These are phyloP conservation scores for Zygoascus biomembranicola DNA, from an alignment of 805 yeast species.

Conservation along the genomic window DNA sequence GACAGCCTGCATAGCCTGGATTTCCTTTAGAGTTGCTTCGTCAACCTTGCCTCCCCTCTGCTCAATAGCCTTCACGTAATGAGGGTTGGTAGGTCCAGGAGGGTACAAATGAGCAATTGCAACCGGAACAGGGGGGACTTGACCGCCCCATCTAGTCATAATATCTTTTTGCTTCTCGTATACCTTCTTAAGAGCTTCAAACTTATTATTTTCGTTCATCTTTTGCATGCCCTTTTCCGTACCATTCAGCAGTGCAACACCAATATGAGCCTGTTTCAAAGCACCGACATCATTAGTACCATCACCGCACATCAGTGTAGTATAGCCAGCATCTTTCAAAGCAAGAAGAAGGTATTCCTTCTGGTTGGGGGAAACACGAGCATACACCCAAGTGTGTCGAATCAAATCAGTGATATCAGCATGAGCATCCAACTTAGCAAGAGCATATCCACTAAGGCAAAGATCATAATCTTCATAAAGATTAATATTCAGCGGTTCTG, in stretches of 20 bases:
- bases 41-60: slow-evolving; percentile 72
- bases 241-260: slow-evolving; percentile 96
- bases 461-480: slow-evolving; percentile 66
- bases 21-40: slow-evolving; percentile 38
- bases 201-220: slow-evolving; percentile 69
- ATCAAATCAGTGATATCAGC: slow-evolving; percentile 63
- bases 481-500: slow-evolving; percentile 45
- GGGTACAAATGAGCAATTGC: slow-evolving; percentile 97
- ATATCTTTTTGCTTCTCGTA: slow-evolving; percentile 80
- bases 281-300: slow-evolving; percentile 99
- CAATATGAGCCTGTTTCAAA: slow-evolving; percentile 94
- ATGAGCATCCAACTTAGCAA: slow-evolving; percentile 57
- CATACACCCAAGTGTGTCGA: slow-evolving; percentile 92
- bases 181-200: slow-evolving; percentile 53
- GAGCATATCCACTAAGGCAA: slow-evolving; percentile 90
- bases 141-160: slow-evolving; percentile 63
- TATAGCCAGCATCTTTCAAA: slow-evolving; percentile 80
- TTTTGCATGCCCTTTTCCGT: slow-evolving; percentile 90
- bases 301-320: slow-evolving; percentile 98
- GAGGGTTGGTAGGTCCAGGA: slow-evolving; percentile 88
- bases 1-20: slow-evolving; percentile 34
- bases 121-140: slow-evolving; percentile 63
- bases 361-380: slow-evolving; percentile 94
- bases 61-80: slow-evolving; percentile 78
- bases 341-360: slow-evolving; percentile 84